Evolutionary conservation across 371 early-diverging fungal genomes (phyloP).

Genomic region (Mortierella sp.): DNA sequence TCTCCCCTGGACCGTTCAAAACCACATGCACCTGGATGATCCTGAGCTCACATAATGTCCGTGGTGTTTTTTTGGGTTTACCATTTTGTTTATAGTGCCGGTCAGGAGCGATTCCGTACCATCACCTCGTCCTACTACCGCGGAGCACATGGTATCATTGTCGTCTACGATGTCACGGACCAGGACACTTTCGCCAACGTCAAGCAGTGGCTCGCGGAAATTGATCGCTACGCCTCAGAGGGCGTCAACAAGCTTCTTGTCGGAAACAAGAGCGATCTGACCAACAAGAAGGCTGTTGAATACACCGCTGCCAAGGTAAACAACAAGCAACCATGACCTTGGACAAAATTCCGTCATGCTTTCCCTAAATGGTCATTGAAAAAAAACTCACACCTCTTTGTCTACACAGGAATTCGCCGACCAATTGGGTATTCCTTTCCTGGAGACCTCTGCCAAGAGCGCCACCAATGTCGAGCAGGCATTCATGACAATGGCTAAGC

Average conservation of each 20-base stretch:
- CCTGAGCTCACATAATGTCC: neutral
- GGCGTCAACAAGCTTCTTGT: slow-evolving; percentile 95
- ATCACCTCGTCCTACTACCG: slow-evolving; percentile 99
- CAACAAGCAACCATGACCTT: neutral
- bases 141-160: slow-evolving; percentile 98
- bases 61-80: neutral
- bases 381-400: neutral
- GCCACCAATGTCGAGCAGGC: slow-evolving; percentile 96
- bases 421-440: slow-evolving; percentile 85
- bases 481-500: slow-evolving; percentile 95
- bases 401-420: slow-evolving; percentile 79
- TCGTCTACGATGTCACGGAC: slow-evolving; percentile 99
- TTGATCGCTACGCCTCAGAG: slow-evolving; percentile 96
- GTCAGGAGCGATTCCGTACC: slow-evolving; percentile 99
- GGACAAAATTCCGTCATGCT: too few species aligned
- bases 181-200: slow-evolving; percentile 93
- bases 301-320: slow-evolving; percentile 74
- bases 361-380: too few species aligned
- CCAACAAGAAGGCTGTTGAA: slow-evolving; percentile 86
- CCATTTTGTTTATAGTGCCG: slow-evolving; percentile 94
- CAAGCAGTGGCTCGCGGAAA: slow-evolving; percentile 97
- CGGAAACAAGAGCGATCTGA: slow-evolving; percentile 99
- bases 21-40: neutral
- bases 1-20: too few species aligned
- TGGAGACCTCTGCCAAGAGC: slow-evolving; percentile 96